These are phyloP conservation scores for Fusarium chaquense DNA, from an alignment of 2,329 filamentous ascomycete species.

Conservation along the genomic window DNA sequence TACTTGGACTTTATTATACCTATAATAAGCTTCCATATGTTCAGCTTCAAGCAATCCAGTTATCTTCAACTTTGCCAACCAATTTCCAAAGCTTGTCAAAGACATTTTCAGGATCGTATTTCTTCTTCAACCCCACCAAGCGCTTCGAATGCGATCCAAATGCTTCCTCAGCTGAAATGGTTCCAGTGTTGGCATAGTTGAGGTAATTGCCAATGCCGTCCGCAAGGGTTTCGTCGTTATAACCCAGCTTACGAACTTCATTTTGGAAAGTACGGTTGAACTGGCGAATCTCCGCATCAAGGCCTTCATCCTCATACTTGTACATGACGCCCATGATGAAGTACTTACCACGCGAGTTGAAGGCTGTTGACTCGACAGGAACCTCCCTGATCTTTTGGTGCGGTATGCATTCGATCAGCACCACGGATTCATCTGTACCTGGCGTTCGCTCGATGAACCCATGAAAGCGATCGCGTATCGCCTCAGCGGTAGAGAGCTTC, in stretches of 20 bases:
- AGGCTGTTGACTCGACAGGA: slow-evolving; percentile 38
- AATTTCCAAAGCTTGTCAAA: slow-evolving; percentile 45
- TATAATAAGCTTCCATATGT: background rate
- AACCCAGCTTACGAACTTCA: slow-evolving; percentile 35
- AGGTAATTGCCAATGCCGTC: slow-evolving; percentile 41
- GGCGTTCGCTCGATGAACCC: slow-evolving; percentile 33
- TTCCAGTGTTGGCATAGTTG: slow-evolving; percentile 33
- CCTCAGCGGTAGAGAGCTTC: slow-evolving; percentile 39
- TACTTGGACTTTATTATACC: background rate
- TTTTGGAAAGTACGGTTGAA: slow-evolving; percentile 43
- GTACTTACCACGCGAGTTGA: slow-evolving; percentile 45
- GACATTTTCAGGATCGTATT: slow-evolving; percentile 38
- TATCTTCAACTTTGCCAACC: slow-evolving; percentile 34
- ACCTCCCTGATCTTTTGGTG: slow-evolving; percentile 24
- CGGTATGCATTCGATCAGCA: slow-evolving; percentile 41
- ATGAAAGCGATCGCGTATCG: slow-evolving; percentile 34
- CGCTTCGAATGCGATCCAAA: slow-evolving; percentile 37
- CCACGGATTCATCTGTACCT: slow-evolving; percentile 25
- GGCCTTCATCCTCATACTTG: slow-evolving; percentile 29
- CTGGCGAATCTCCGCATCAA: slow-evolving; percentile 37
- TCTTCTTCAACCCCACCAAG: slow-evolving; percentile 36
- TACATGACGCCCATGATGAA: slow-evolving; percentile 39
- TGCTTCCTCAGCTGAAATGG: slow-evolving; percentile 37
- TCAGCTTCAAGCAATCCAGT: slow-evolving; percentile 30
- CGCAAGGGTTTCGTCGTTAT: slow-evolving; percentile 31